Conservation (phyloP, 1,139 yeast genomes). For the Yamadazyma jaroonii region DNA sequence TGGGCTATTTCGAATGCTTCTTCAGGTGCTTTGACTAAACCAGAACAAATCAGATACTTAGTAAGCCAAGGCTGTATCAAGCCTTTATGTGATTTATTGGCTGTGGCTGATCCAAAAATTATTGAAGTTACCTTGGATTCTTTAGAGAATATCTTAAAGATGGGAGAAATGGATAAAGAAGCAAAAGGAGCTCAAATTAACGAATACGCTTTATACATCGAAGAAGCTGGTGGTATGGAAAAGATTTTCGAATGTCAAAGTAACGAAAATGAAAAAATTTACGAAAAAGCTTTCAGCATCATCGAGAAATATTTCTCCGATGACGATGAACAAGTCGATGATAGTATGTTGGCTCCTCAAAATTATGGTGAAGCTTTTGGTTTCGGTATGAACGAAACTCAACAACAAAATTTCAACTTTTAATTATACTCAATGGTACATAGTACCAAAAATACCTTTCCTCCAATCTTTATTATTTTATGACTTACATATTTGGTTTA, state of each 20-base stretch:
- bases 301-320: conserved; percentile 90
- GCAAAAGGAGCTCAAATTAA: conserved; percentile 65
- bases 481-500: conserved; percentile 2
- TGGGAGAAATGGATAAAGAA: conserved; percentile 92
- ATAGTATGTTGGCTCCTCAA: conserved; percentile 78
- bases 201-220: conserved; percentile 87
- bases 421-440: conserved; percentile 10
- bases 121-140: conserved; percentile 96
- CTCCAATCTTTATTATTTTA: too few species aligned
- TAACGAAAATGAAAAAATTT: conserved; percentile 87
- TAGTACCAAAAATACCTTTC: too few species aligned
- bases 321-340: conserved; percentile 74
- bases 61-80: conserved; percentile 96
- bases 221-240: conserved; percentile 98
- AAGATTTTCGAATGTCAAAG: conserved; percentile 92
- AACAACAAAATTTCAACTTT: conserved; percentile 51
- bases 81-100: conserved; percentile 90
- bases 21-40: conserved; percentile 88
- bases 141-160: conserved; percentile 85
- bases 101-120: conserved; percentile 85
- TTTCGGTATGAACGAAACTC: conserved; percentile 63
- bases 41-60: conserved; percentile 89
- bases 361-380: conserved; percentile 83
- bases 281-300: conserved; percentile 84
- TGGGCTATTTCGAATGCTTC: conserved; percentile 99